Conservation (phyloP, 345 rosid species). For the Acer negundo region DNA sequence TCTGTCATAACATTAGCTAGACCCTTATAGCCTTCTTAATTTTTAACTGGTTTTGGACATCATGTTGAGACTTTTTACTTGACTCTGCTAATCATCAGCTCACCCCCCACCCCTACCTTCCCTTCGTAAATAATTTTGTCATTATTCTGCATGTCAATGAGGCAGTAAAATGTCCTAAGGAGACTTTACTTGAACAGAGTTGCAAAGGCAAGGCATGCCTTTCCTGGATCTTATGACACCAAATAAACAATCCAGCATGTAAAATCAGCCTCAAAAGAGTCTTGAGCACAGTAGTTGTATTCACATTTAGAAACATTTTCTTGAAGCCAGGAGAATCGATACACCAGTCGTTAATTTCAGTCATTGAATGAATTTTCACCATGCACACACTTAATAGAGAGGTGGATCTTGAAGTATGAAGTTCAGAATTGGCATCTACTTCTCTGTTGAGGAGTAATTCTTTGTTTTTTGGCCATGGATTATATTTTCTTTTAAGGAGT, state of each 20-base stretch:
- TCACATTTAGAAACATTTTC: too few species aligned
- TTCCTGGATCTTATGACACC: not conserved
- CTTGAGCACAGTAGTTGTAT: not conserved
- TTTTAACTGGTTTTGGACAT: not conserved
- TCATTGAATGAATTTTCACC: not conserved
- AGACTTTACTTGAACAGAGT: not conserved
- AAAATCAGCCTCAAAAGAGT: not conserved
- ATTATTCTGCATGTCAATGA: not conserved
- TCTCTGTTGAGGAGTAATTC: not conserved
- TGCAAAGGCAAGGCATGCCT: not conserved
- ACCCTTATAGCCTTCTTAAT: not conserved
- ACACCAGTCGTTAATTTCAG: not conserved
- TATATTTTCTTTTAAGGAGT: not conserved
- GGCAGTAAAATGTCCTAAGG: not conserved
- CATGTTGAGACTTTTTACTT: not conserved
- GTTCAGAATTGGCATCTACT: not conserved
- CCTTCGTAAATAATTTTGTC: not conserved
- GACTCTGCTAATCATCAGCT: not conserved
- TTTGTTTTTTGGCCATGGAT: not conserved
- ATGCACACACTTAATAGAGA: not conserved
- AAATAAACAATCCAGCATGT: not conserved
- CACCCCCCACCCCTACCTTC: not conserved
- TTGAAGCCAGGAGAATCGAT: not conserved
- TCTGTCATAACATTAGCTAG: not conserved
- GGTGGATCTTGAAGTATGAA: not conserved